phyloP scores from a whole-genome alignment of 2,329 filamentous ascomycete genomes.

The Ophiostoma tasmaniense region DNA sequence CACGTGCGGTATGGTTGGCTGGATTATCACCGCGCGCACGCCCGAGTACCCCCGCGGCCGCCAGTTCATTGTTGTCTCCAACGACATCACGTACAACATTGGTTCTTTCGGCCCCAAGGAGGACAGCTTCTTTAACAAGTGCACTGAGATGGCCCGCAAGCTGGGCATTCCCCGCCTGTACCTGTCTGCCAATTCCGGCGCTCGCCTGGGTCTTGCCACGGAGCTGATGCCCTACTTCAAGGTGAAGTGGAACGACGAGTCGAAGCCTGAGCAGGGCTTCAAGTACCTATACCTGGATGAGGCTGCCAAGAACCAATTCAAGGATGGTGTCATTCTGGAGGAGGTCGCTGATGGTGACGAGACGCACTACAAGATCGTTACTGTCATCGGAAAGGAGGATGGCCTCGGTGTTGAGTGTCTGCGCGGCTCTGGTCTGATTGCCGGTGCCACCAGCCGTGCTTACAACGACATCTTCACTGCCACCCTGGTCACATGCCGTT shows the following conservation, averaged over 20 bases:
- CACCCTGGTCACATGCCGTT: constrained; percentile 93
- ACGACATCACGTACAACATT: constrained; percentile 99
- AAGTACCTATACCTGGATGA: constrained; percentile 93
- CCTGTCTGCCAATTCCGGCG: constrained; percentile 96
- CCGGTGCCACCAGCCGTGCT: constrained; percentile 89
- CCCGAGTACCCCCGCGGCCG: constrained; percentile 91
- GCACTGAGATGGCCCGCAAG: constrained; percentile 85
- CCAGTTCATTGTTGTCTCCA: constrained; percentile 92
- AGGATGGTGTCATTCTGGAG: constrained; percentile 83
- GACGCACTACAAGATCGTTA: constrained; percentile 86
- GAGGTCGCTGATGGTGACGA: constrained; percentile 78
- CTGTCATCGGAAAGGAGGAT: constrained; percentile 86
- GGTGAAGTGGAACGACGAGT: constrained; percentile 85
- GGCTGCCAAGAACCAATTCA: constrained; percentile 77
- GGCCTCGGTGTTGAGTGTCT: constrained; percentile 96
- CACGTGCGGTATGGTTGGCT: constrained; percentile 95
- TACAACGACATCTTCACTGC: constrained; percentile 99
- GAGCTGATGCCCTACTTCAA: constrained; percentile 96
- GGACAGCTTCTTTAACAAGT: constrained; percentile 98
- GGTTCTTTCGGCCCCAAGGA: constrained; percentile 94
- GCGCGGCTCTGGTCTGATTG: constrained; percentile 94
- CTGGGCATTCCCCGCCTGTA: constrained; percentile 95
- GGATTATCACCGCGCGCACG: constrained; percentile 89
- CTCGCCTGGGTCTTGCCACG: constrained; percentile 90
- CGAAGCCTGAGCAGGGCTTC: constrained; percentile 80